These are phyloP conservation scores for Setaria italica DNA, from an alignment of 202 grass and related monocot genomes.

Conservation along the genomic window DNA sequence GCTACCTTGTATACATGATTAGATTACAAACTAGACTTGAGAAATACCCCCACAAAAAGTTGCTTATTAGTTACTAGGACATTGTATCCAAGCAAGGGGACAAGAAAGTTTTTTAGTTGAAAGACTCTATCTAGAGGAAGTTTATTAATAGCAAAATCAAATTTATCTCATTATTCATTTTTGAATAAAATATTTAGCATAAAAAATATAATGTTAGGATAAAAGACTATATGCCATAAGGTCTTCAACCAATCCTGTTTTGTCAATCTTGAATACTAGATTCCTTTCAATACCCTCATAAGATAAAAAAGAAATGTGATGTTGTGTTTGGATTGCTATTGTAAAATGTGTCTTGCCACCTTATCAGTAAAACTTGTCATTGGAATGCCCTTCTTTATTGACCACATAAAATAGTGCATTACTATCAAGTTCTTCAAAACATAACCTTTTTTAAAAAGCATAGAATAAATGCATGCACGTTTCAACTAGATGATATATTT, in stretches of 20 bases:
- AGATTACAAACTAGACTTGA: neutral
- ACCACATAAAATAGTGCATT: slow-evolving; percentile 1
- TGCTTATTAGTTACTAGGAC: neutral
- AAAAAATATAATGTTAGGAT: neutral
- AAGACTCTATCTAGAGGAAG: neutral
- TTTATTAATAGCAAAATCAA: neutral
- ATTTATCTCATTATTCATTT: neutral
- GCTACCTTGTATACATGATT: neutral
- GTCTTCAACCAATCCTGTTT: neutral
- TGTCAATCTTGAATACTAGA: neutral
- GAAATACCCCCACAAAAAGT: neutral
- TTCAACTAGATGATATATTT: neutral
- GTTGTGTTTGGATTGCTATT: neutral
- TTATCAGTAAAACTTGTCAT: neutral
- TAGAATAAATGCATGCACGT: neutral
- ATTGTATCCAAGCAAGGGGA: neutral
- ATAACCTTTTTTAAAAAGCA: neutral
- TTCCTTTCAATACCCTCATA: neutral
- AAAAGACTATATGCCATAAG: neutral
- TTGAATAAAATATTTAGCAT: neutral
- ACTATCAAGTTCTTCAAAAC: neutral
- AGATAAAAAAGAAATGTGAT: neutral
- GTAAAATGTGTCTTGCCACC: neutral
- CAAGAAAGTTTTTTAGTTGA: no score
- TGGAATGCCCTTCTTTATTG: neutral